These are phyloP conservation scores for Sclerotinia sclerotiorum DNA, from an alignment of 2,329 filamentous ascomycete species.

Conservation along the genomic window DNA sequence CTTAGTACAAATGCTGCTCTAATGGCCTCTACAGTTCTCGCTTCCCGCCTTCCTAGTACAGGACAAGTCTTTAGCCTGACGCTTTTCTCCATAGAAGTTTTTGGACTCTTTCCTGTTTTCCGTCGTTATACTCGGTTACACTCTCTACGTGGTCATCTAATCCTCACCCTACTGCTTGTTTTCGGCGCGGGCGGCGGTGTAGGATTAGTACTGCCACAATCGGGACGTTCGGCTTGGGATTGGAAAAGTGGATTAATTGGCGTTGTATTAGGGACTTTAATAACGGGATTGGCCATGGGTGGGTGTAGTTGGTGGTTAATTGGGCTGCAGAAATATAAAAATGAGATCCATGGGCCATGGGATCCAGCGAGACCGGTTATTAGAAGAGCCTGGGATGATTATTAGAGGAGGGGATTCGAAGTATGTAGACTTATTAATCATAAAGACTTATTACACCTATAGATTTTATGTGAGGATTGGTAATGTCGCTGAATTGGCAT, in stretches of 20 bases:
- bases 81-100: slow-evolving; percentile 95
- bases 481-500: not conserved
- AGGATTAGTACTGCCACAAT: slow-evolving; percentile 54
- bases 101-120: slow-evolving; percentile 96
- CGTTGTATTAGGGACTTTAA: slow-evolving; percentile 70
- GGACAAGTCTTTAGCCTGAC: slow-evolving; percentile 94
- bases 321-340: slow-evolving; percentile 96
- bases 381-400: slow-evolving; percentile 43
- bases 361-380: slow-evolving; percentile 90
- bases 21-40: slow-evolving; percentile 94
- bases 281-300: slow-evolving; percentile 79
- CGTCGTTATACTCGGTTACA: slow-evolving; percentile 81
- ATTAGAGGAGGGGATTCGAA: not conserved
- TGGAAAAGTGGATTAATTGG: slow-evolving; percentile 53
- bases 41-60: slow-evolving; percentile 82
- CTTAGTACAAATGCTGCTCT: slow-evolving; percentile 93
- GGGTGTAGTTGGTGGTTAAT: slow-evolving; percentile 98
- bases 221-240: slow-evolving; percentile 51
- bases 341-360: slow-evolving; percentile 97
- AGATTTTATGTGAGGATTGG: not conserved
- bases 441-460: not conserved
- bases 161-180: slow-evolving; percentile 73
- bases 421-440: not conserved
- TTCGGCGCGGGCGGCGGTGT: slow-evolving; percentile 78
- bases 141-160: slow-evolving; percentile 77